Percentiles rank a stretch among this genome's conserved stretches.
Conservation (phyloP, 2,329 filamentous ascomycete species). For the Cercospora janseana region DNA sequence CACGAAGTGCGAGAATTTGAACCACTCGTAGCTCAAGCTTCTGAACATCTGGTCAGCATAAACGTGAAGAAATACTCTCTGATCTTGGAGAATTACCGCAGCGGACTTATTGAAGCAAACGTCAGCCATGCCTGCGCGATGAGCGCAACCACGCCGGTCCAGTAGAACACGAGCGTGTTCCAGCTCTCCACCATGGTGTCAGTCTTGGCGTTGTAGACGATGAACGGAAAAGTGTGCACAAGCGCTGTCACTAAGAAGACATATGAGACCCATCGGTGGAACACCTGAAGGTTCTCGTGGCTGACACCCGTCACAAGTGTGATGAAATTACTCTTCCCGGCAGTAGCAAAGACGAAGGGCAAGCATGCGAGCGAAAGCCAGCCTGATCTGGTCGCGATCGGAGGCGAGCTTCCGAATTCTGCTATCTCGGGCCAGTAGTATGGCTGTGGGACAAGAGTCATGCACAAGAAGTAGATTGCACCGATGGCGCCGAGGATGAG, state of each 20-base stretch:
- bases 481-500: slow-evolving; percentile 43
- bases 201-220: slow-evolving; percentile 51
- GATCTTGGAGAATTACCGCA: slow-evolving; percentile 46
- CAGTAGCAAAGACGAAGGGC: slow-evolving; percentile 48
- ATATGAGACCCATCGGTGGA: slow-evolving; percentile 55
- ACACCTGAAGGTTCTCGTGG: slow-evolving; percentile 58
- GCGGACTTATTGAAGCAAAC: slow-evolving; percentile 51
- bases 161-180: slow-evolving; percentile 50
- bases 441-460: slow-evolving; percentile 42
- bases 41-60: slow-evolving; percentile 35
- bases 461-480: slow-evolving; percentile 49
- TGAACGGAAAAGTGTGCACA: slow-evolving; percentile 60
- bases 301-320: slow-evolving; percentile 55
- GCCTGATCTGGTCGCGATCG: slow-evolving; percentile 53
- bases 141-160: slow-evolving; percentile 57
- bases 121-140: slow-evolving; percentile 57
- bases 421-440: slow-evolving; percentile 45
- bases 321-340: slow-evolving; percentile 56
- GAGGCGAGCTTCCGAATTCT: slow-evolving; percentile 52
- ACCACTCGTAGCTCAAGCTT: slow-evolving; percentile 58
- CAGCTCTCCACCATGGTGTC: slow-evolving; percentile 52
- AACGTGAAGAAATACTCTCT: neutral
- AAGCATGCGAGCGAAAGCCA: slow-evolving; percentile 54
- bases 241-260: slow-evolving; percentile 57
- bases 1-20: slow-evolving; percentile 57